phyloP scores from a whole-genome alignment of 1,284 basidiomycete species.

The Fistulinella staudtii region DNA sequence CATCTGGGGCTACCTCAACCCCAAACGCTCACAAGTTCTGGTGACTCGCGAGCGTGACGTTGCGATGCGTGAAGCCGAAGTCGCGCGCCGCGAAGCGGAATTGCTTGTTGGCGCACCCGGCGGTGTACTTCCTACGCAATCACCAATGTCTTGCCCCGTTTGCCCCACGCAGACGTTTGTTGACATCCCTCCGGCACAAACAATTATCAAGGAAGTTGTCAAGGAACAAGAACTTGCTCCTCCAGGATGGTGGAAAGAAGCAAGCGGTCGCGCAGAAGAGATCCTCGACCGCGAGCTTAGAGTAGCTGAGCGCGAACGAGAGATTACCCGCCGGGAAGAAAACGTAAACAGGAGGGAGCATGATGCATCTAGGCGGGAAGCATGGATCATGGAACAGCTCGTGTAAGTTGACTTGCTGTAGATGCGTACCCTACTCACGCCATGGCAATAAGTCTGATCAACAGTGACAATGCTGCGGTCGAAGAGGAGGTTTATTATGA shows the following conservation, averaged over 20 bases:
- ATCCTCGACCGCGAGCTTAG: slow-evolving; percentile 77
- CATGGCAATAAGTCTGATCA: slow-evolving; percentile 55
- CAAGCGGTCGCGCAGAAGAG: slow-evolving; percentile 66
- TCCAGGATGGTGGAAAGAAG: slow-evolving; percentile 66
- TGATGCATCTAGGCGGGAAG: slow-evolving; percentile 76
- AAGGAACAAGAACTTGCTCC: slow-evolving; percentile 73
- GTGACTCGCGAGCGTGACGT: slow-evolving; percentile 71
- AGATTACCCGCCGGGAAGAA: slow-evolving; percentile 79
- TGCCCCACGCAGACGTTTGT: slow-evolving; percentile 51
- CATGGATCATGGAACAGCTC: slow-evolving; percentile 86
- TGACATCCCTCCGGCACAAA: slow-evolving; percentile 61
- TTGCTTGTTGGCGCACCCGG: slow-evolving; percentile 74
- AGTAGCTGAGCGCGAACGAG: slow-evolving; percentile 76
- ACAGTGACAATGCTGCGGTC: slow-evolving; percentile 60
- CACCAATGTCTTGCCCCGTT: slow-evolving; percentile 49
- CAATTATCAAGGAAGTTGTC: slow-evolving; percentile 79
- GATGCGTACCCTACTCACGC: slow-evolving; percentile 13
- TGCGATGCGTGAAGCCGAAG: slow-evolving; percentile 75
- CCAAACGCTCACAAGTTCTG: slow-evolving; percentile 74
- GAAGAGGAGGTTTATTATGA: slow-evolving; percentile 81
- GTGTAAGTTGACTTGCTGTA: slow-evolving; percentile 50
- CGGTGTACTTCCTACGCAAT: slow-evolving; percentile 57
- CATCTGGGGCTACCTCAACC: slow-evolving; percentile 66
- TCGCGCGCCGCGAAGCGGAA: slow-evolving; percentile 80
- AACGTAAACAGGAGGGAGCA: slow-evolving; percentile 76